Evolutionary conservation across 129 eudicot genomes (phyloP), one percentile per base, ranked within the genome.

Genomic region (Silybum marianum): DNA sequence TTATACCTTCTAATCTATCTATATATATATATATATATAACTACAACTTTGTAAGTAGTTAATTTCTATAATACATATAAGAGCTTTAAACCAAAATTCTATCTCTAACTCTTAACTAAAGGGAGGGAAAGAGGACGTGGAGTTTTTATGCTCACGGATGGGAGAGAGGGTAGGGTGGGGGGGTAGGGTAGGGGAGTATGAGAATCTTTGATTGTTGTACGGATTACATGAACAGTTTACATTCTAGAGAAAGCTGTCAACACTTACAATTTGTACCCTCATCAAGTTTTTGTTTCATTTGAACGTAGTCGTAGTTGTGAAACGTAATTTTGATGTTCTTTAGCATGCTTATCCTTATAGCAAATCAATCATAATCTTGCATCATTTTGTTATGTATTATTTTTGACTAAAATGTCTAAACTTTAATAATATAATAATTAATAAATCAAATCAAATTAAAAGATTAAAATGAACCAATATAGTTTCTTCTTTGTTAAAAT

Each of bases 191-290:
- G 30, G 68, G 66, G 22, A 32, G 36, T 32, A 32, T 72, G 75
- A 34, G 51, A 19, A 72, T 72, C 51, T 72, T 40, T 72, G 75
- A 72, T 72, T 18, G 54, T 72, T 72, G 75, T 72, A 72, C 75
- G 75, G 69, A n/a, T 21, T 62, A n/a, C 18, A 62, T n/a, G 18
- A 36, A 19, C 8, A 19, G 7, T 38, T 72, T 72, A 30, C 75
- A 36, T 36, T 71, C 0, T 19, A n/a, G 54, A 19, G 8, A 36
- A 38, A 71, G 75, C 51, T 71, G 75, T 71, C 63, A 54, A 54
- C 9, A 54, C 22, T 54, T 12, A 6, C 2, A 16, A 16, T 51
- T 54, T 54, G 63, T 54, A 54, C 8, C 63, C 19, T 54, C 22
- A 18, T 7, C 63, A 4, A 19, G 63, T 54, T 54, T 46, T 18